These are phyloP conservation scores for Penicillium paradoxum DNA, from an alignment of 495 filamentous ascomycete species.

Conservation along the genomic window DNA sequence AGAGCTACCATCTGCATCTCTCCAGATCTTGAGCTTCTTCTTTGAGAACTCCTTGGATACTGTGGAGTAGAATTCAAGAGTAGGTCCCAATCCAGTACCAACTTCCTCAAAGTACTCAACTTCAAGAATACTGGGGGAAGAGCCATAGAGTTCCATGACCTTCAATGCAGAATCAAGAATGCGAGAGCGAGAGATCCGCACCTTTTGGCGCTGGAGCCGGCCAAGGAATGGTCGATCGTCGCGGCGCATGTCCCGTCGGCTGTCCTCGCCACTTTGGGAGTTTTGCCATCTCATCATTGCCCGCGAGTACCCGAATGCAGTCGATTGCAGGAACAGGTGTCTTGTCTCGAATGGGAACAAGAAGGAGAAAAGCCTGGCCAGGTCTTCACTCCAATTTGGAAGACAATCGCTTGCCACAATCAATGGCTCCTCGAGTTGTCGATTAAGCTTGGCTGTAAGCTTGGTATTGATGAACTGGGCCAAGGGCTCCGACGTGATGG, in stretches of 20 bases:
- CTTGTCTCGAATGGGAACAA: slow-evolving; percentile 99
- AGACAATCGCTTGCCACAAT: slow-evolving; percentile 97
- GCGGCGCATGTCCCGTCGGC: slow-evolving; percentile 71
- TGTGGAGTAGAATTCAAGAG: slow-evolving; percentile 96
- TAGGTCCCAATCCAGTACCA: slow-evolving; percentile 92
- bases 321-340: slow-evolving; percentile 95
- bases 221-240: slow-evolving; percentile 93
- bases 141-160: slow-evolving; percentile 99
- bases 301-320: slow-evolving; percentile 94
- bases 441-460: slow-evolving; percentile 96
- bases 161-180: slow-evolving; percentile 96
- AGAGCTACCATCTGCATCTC: slow-evolving; percentile 78
- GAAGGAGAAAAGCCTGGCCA: slow-evolving; percentile 95
- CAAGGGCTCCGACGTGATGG: slow-evolving; percentile 75
- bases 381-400: slow-evolving; percentile 93
- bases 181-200: slow-evolving; percentile 85
- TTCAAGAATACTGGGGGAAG: slow-evolving; percentile 89
- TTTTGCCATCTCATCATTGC: slow-evolving; percentile 99
- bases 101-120: slow-evolving; percentile 99
- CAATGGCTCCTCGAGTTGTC: slow-evolving; percentile 95
- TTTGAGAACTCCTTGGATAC: slow-evolving; percentile 97
- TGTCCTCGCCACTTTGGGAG: slow-evolving; percentile 73
- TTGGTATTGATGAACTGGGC: slow-evolving; percentile 99
- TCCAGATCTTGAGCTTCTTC: slow-evolving; percentile 94
- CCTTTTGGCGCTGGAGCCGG: slow-evolving; percentile 91